Evolutionary conservation across 2,329 filamentous ascomycete species (phyloP).

Genomic region (Cladophialophora chaetospira): DNA sequence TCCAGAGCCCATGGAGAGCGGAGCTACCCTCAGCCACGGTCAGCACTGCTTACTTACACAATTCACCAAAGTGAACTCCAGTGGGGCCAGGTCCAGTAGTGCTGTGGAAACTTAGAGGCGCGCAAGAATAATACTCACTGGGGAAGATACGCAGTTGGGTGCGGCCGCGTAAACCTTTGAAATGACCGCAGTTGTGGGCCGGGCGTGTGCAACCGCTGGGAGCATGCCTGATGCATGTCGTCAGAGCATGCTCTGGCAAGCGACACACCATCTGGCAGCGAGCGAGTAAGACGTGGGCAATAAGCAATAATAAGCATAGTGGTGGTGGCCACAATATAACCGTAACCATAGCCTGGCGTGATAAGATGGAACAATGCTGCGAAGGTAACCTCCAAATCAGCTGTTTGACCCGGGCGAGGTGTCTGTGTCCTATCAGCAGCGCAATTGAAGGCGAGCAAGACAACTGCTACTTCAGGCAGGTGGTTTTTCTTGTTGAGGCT

Average conservation of each 20-base stretch:
- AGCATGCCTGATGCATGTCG: constrained; percentile 3
- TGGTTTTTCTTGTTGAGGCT: neutral
- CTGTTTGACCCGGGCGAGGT: neutral
- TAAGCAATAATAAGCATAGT: constrained; percentile 17
- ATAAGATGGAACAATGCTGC: neutral
- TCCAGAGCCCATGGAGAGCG: constrained; percentile 17
- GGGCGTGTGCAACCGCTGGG: neutral
- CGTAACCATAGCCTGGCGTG: constrained; percentile 12
- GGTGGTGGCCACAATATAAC: constrained; percentile 9
- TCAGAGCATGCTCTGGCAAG: neutral
- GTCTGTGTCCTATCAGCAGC: constrained; percentile 6
- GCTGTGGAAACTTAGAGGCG: constrained; percentile 11
- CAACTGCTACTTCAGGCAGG: constrained; percentile 13
- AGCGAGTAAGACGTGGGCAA: constrained; percentile 7
- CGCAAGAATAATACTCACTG: constrained; percentile 4
- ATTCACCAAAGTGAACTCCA: constrained; percentile 10
- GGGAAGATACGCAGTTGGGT: too few relatives aligned
- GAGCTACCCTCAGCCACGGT: constrained; percentile 27
- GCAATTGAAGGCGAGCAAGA: neutral
- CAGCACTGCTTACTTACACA: constrained; percentile 30
- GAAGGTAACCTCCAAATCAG: neutral
- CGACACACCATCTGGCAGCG: too few relatives aligned
- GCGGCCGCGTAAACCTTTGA: constrained; percentile 4
- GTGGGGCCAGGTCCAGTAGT: constrained; percentile 21
- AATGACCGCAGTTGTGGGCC: constrained; percentile 4